Percentiles rank a stretch among this genome's conserved stretches.
Evolutionary conservation across 2,329 filamentous ascomycete genomes (phyloP).

Genomic region (Ophiosphaerella herpotricha): DNA sequence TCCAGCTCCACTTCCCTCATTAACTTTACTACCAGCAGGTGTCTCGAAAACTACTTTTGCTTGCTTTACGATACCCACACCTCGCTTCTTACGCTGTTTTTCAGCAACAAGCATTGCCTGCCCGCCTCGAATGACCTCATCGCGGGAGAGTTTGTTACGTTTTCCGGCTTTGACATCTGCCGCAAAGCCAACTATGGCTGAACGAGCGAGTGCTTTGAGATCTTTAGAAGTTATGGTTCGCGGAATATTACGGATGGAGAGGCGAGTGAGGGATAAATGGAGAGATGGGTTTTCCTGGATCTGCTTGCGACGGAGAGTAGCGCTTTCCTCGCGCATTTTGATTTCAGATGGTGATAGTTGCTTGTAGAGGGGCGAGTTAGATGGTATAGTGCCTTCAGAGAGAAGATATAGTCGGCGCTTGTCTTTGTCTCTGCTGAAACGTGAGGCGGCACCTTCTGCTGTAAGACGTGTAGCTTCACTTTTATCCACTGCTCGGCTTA

Average conservation of each 20-base stretch:
- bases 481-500: constrained; percentile 84
- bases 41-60: constrained; percentile 95
- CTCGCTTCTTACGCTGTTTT: constrained; percentile 75
- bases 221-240: constrained; percentile 82
- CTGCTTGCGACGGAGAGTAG: constrained; percentile 83
- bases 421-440: constrained; percentile 76
- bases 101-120: constrained; percentile 83
- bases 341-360: constrained; percentile 78
- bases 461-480: constrained; percentile 77
- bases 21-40: constrained; percentile 79
- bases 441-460: constrained; percentile 66
- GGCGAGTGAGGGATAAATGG: constrained; percentile 84
- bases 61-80: constrained; percentile 86
- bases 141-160: constrained; percentile 81
- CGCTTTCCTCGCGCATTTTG: constrained; percentile 85
- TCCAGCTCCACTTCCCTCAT: constrained; percentile 75
- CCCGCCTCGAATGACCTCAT: constrained; percentile 80
- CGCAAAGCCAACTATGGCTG: constrained; percentile 94
- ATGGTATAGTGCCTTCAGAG: constrained; percentile 79
- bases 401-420: constrained; percentile 89
- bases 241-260: constrained; percentile 90
- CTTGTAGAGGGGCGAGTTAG: constrained; percentile 76
- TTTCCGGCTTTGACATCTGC: constrained; percentile 80
- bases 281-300: constrained; percentile 90
- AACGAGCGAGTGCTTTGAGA: constrained; percentile 85